Conservation (phyloP, 257 asterid species). For the Gentiana dahurica region DNA sequence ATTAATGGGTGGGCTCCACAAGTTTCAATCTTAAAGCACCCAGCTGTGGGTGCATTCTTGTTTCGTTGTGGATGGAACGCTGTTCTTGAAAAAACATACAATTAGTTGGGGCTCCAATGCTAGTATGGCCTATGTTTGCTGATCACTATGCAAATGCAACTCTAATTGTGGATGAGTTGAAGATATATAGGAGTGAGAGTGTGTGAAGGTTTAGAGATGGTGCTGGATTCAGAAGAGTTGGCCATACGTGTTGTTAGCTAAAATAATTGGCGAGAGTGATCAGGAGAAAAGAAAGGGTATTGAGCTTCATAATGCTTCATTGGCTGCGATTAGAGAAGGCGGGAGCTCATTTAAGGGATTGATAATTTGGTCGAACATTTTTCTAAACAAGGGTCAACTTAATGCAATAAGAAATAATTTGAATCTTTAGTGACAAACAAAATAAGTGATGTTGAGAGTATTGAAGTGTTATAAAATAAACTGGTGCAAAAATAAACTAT, state of each 20-base stretch:
- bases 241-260: conserved; percentile 1
- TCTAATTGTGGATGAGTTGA: conserved; percentile 45
- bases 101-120: conserved; percentile 48
- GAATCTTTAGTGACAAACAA: too few species aligned
- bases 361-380: too few species aligned
- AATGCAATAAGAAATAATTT: too few species aligned
- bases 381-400: too few species aligned
- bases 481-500: too few species aligned
- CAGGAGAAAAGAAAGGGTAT: too few species aligned
- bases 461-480: too few species aligned
- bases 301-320: too few species aligned
- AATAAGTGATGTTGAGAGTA: too few species aligned
- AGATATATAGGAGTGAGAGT: conserved; percentile 42
- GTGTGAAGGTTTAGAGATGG: conserved; percentile 47
- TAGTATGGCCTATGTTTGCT: conserved; percentile 84
- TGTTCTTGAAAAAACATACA: conserved; percentile 29
- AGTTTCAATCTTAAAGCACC: conserved; percentile 42
- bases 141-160: conserved; percentile 59
- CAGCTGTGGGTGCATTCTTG: conserved; percentile 27
- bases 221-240: conserved; percentile 29
- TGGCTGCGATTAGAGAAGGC: too few species aligned
- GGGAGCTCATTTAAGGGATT: too few species aligned
- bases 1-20: conserved; percentile 81
- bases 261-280: too few species aligned
- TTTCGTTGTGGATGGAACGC: conserved; percentile 88